phyloP scores from a whole-genome alignment of 1,284 basidiomycete genomes.

The Wolfiporia cocos region DNA sequence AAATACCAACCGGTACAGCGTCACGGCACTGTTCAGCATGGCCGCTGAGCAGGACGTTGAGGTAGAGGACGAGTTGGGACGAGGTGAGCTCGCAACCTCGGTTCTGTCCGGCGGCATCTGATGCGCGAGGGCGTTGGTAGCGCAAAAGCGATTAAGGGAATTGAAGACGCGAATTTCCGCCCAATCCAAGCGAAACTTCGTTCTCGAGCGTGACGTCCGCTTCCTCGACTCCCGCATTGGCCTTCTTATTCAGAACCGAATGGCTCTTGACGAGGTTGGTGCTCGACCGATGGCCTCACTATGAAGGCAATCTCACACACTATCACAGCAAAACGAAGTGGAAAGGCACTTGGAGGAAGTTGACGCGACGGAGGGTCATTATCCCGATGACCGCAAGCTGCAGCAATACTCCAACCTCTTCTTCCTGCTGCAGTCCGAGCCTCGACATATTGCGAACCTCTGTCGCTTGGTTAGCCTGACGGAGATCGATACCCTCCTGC shows the following conservation, averaged over 20 bases:
- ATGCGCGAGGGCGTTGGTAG: constrained; percentile 33
- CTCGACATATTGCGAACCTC: constrained; percentile 92
- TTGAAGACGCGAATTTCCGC: constrained; percentile 97
- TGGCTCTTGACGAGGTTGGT: constrained; percentile 91
- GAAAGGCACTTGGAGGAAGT: constrained; percentile 93
- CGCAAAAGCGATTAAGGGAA: constrained; percentile 93
- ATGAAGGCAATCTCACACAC: constrained; percentile 7
- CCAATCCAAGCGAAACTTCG: constrained; percentile 99
- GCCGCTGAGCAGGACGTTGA: constrained; percentile 98
- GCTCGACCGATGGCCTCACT: background rate
- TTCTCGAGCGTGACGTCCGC: constrained; percentile 95
- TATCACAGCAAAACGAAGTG: constrained; percentile 80
- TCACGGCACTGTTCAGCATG: constrained; percentile 95
- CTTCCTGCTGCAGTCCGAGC: constrained; percentile 97
- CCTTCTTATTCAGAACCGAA: constrained; percentile 95
- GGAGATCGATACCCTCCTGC: constrained; percentile 97
- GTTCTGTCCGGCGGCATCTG: background rate
- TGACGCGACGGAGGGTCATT: constrained; percentile 83
- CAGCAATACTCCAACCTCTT: constrained; percentile 98
- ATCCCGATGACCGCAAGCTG: constrained; percentile 89
- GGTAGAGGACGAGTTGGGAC: constrained; percentile 94
- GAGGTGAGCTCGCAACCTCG: constrained; percentile 54
- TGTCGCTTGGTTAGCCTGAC: constrained; percentile 95
- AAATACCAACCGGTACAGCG: constrained; percentile 95
- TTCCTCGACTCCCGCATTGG: constrained; percentile 98